Conservation (phyloP, 1,139 yeast genomes). For the Candida sanyaensis region DNA sequence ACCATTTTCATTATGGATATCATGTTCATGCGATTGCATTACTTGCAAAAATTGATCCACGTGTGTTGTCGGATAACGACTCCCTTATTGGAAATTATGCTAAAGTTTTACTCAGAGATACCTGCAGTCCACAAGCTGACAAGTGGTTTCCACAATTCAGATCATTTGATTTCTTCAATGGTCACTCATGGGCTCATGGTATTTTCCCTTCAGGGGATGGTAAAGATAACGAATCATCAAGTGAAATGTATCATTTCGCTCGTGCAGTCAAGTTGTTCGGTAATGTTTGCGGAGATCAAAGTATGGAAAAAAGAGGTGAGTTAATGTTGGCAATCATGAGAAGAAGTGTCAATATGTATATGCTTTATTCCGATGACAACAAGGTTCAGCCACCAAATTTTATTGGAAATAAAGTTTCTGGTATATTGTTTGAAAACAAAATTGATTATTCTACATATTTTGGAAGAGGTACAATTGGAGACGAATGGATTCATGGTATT, state of each 20-base stretch:
- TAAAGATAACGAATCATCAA: conserved; percentile 48
- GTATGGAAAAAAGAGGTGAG: conserved; percentile 41
- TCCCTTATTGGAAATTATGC: conserved; percentile 32
- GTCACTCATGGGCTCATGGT: conserved; percentile 51
- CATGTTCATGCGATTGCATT: conserved; percentile 75
- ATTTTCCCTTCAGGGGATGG: conserved; percentile 48
- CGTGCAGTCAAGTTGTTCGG: conserved; percentile 46
- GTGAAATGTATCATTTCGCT: conserved; percentile 48
- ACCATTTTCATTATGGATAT: conserved; percentile 81
- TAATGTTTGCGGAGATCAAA: conserved; percentile 29
- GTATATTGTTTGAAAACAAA: conserved; percentile 48
- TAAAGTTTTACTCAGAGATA: conserved; percentile 39
- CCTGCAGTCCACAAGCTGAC: conserved; percentile 42
- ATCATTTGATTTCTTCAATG: conserved; percentile 49
- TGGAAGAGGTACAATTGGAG: conserved; percentile 44
- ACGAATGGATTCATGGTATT: conserved; percentile 51
- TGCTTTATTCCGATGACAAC: conserved; percentile 43
- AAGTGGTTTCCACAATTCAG: conserved; percentile 41
- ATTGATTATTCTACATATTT: conserved; percentile 47
- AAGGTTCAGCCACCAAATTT: conserved; percentile 38
- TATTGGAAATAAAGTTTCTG: conserved; percentile 44
- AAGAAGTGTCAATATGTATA: conserved; percentile 45
- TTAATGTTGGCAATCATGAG: conserved; percentile 46
- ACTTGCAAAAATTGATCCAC: conserved; percentile 54
- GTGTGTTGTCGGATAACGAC: conserved; percentile 31